phyloP scores from a whole-genome alignment of 2,329 filamentous ascomycete genomes.

The Apiospora aurea region DNA sequence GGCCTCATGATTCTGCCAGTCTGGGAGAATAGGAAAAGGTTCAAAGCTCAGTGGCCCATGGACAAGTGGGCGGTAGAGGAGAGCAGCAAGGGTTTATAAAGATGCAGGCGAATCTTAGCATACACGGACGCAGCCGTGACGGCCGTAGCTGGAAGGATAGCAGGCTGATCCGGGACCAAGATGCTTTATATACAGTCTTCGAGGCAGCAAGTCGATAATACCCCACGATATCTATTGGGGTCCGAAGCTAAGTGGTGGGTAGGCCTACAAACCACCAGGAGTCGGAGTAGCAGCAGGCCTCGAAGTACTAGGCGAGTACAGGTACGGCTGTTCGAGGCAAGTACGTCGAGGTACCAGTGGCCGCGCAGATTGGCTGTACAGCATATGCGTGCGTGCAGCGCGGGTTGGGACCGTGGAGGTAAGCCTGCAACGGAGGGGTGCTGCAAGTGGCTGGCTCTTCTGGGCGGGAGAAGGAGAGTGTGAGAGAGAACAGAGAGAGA shows the following conservation, averaged over 20 bases:
- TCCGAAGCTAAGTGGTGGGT: conserved; percentile 17
- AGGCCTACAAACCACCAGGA: conserved; percentile 18
- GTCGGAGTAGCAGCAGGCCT: conserved; percentile 14
- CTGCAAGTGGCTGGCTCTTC: conserved; percentile 17
- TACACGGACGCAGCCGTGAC: conserved; percentile 16
- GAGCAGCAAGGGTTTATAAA: conserved; percentile 18
- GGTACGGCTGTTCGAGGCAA: conserved; percentile 41
- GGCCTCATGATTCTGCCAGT: conserved; percentile 21
- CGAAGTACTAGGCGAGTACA: conserved; percentile 42
- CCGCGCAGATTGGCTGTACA: conserved; percentile 27
- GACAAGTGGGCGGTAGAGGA: conserved; percentile 14
- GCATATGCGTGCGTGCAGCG: conserved; percentile 25
- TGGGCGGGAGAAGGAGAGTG: neutral
- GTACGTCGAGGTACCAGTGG: conserved; percentile 43
- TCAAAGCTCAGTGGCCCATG: conserved; percentile 18
- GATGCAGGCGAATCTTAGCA: conserved; percentile 17
- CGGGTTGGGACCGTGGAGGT: conserved; percentile 9
- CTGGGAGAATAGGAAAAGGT: neutral
- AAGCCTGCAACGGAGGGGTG: conserved; percentile 1
- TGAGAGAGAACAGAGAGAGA: neutral
- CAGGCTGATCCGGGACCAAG: conserved; percentile 26
- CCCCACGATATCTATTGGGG: conserved; percentile 29
- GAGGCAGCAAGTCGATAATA: conserved; percentile 27
- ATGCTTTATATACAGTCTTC: conserved; percentile 28
- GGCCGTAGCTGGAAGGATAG: neutral